A percentile compares a stretch with the other conserved stretches of the same genome.
phyloP scores from a whole-genome alignment of 441 rosid genomes.

The Gossypium lobatum region DNA sequence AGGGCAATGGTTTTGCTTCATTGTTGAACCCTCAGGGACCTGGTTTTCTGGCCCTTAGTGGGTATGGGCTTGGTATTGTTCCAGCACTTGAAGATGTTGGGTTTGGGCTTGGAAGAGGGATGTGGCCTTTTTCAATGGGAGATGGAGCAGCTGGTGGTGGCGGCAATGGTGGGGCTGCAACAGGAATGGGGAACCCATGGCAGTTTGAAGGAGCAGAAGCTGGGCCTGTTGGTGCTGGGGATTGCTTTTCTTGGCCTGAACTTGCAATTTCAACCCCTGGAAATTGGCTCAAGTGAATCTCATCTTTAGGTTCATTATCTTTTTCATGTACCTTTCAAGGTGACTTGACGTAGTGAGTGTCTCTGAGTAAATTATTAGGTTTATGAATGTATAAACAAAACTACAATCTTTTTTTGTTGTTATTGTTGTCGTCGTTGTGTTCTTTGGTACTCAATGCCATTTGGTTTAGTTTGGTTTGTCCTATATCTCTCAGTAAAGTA shows the following conservation, averaged over 20 bases:
- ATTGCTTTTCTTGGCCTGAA: conserved; percentile 80
- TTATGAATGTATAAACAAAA: conserved; percentile 14
- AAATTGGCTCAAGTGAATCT: not conserved
- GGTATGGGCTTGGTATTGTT: conserved; percentile 60
- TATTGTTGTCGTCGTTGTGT: not conserved
- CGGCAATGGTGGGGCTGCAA: conserved; percentile 20
- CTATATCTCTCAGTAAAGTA: not conserved
- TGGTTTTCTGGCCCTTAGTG: conserved; percentile 54
- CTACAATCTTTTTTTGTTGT: not conserved
- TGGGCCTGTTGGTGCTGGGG: conserved; percentile 50
- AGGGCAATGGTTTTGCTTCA: conserved; percentile 56
- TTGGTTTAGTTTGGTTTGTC: conserved; percentile 13
- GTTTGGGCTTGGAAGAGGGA: conserved; percentile 71
- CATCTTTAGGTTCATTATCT: not conserved
- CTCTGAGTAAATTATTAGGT: conserved; percentile 9
- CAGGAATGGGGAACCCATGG: conserved; percentile 47
- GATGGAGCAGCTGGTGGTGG: conserved; percentile 31
- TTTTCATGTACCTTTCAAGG: not conserved
- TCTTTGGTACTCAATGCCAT: conserved; percentile 8
- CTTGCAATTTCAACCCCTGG: conserved; percentile 27
- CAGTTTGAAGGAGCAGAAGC: conserved; percentile 66
- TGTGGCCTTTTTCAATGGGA: conserved; percentile 53
- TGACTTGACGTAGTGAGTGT: conserved; percentile 3
- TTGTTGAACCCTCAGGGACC: conserved; percentile 52
- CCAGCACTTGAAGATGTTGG: conserved; percentile 54